Evolutionary conservation across 805 yeast genomes (phyloP).

Genomic region (Wickerhamiella azymoides): DNA sequence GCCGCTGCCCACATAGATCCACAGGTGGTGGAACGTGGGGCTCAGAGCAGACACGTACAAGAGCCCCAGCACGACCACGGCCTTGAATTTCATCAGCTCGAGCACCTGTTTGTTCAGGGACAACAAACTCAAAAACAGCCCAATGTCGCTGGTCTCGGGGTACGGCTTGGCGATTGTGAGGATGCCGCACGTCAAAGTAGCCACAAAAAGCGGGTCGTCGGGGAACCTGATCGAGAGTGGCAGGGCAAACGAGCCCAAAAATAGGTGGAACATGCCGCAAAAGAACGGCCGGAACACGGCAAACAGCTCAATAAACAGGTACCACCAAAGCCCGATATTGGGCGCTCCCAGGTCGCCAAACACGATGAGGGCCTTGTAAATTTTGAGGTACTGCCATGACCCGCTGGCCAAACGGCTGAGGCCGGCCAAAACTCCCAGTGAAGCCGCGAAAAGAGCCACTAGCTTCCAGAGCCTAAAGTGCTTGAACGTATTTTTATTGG

Average conservation of each 20-base stretch:
- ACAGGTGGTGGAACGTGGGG: conserved; percentile 82
- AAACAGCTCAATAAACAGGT: conserved; percentile 89
- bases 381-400: conserved; percentile 22
- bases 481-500: conserved; percentile 5
- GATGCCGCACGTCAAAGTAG: conserved; percentile 35
- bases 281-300: conserved; percentile 77
- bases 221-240: conserved; percentile 64
- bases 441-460: conserved; percentile 10
- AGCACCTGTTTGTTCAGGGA: conserved; percentile 33
- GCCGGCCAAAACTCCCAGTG: conserved; percentile 14
- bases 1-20: conserved; percentile 92
- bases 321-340: conserved; percentile 97
- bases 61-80: conserved; percentile 40
- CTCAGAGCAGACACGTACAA: conserved; percentile 45
- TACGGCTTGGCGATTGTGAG: conserved; percentile 64
- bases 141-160: conserved; percentile 72
- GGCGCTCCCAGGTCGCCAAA: conserved; percentile 62
- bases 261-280: conserved; percentile 69
- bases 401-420: conserved; percentile 10
- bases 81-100: conserved; percentile 32
- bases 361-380: conserved; percentile 39
- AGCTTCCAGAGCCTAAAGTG: conserved; percentile 10
- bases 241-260: conserved; percentile 46
- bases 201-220: conserved; percentile 45
- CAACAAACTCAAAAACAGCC: conserved; percentile 36